phyloP scores from a whole-genome alignment of 1,139 yeast species.

The Nakaseomyces bracarensis region DNA sequence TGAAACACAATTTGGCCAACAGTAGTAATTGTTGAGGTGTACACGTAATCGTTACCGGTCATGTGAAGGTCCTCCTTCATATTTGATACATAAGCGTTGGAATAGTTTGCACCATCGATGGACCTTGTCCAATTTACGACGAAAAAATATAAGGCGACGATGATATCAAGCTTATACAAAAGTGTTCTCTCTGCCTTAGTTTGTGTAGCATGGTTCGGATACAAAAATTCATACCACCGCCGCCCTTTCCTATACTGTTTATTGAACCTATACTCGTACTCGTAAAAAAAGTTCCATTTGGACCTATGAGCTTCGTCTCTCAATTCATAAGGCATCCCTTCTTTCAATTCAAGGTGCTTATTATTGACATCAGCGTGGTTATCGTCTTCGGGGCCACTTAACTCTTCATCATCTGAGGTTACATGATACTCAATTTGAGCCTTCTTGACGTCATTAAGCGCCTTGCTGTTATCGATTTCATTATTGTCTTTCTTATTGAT shows the following conservation, averaged over 20 bases:
- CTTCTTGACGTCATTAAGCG: not conserved
- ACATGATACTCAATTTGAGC: constrained; percentile 1
- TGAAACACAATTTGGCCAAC: constrained; percentile 57
- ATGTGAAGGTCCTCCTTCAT: constrained; percentile 50
- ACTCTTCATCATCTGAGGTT: constrained; percentile 2
- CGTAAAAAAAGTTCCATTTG: constrained; percentile 60
- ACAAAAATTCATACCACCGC: constrained; percentile 44
- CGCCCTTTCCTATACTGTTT: constrained; percentile 37
- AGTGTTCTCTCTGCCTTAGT: constrained; percentile 47
- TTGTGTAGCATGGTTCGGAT: constrained; percentile 43
- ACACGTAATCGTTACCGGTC: constrained; percentile 55
- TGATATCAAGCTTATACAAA: constrained; percentile 52
- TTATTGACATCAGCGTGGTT: not conserved
- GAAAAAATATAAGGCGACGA: constrained; percentile 51
- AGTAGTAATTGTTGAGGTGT: constrained; percentile 49
- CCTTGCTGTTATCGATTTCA: not conserved
- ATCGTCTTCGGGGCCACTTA: constrained; percentile 1
- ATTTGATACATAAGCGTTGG: constrained; percentile 63
- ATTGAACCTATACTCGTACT: constrained; percentile 50
- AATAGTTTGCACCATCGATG: constrained; percentile 48
- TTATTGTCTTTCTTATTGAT: not conserved
- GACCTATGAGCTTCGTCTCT: constrained; percentile 47
- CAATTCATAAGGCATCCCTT: constrained; percentile 28
- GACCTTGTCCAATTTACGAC: constrained; percentile 65
- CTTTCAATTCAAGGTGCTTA: not conserved